phyloP scores from a whole-genome alignment of 805 yeast genomes.

The Nadsonia fulvescens region DNA sequence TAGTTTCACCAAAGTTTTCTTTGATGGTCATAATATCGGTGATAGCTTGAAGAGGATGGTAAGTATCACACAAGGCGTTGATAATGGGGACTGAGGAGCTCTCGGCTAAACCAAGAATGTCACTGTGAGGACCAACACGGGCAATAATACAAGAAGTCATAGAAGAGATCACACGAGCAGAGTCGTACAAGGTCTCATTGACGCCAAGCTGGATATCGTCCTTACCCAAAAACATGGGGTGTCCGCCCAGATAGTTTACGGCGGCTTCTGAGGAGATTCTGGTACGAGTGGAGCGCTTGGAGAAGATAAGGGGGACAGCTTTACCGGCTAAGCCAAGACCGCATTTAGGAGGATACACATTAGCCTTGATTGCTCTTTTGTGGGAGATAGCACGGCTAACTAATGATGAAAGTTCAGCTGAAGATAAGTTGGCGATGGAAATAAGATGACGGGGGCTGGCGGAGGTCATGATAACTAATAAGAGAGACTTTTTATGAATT shows the following conservation, averaged over 20 bases:
- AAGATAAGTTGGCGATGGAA: constrained; percentile 61
- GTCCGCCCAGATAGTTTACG: constrained; percentile 79
- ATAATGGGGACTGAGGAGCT: constrained; percentile 82
- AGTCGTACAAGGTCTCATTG: constrained; percentile 79
- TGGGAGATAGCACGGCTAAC: constrained; percentile 56
- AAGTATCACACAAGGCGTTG: constrained; percentile 81
- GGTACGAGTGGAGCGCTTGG: constrained; percentile 89
- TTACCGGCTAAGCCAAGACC: constrained; percentile 52
- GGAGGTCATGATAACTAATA: too few relatives aligned
- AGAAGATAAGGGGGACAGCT: constrained; percentile 65
- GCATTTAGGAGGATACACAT: constrained; percentile 22
- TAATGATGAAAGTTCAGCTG: constrained; percentile 50
- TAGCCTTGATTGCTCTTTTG: constrained; percentile 43
- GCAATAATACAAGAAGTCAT: constrained; percentile 97
- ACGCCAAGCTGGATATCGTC: constrained; percentile 95
- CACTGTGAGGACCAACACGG: constrained; percentile 75
- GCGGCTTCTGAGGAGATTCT: constrained; percentile 93
- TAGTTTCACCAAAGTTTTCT: constrained; percentile 41
- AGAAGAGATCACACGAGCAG: constrained; percentile 75
- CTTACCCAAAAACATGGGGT: constrained; percentile 89
- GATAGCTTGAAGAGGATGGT: constrained; percentile 90
- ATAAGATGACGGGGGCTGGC: constrained; percentile 48
- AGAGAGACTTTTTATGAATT: too few relatives aligned
- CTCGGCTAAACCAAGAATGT: constrained; percentile 58
- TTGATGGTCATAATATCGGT: constrained; percentile 77